Evolutionary conservation across 768 basidiomycete species (phyloP).

Genomic region (Kwoniella heveanensis): DNA sequence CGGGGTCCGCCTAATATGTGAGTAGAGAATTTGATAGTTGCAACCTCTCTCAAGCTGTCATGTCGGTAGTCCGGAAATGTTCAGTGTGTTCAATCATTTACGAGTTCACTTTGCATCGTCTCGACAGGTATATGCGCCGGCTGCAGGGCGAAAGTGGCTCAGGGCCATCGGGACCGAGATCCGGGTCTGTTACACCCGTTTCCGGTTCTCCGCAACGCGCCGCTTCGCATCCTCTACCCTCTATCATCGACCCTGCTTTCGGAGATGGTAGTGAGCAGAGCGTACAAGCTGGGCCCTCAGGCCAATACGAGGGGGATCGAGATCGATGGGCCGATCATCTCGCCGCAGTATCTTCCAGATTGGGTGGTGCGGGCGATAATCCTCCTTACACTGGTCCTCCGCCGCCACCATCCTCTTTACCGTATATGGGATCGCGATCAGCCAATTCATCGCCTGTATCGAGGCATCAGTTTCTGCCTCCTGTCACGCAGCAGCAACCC

Average conservation of each 20-base stretch:
- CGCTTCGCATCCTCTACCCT: not conserved
- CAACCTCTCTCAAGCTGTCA: too few relatives aligned
- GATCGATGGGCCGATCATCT: not conserved
- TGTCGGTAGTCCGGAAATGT: too few relatives aligned
- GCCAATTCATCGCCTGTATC: not conserved
- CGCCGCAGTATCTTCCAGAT: not conserved
- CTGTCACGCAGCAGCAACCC: not conserved
- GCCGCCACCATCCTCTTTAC: not conserved
- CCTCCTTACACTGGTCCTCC: not conserved
- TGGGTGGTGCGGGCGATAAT: not conserved
- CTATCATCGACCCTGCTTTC: not conserved
- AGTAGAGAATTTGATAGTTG: slow-evolving; percentile 9
- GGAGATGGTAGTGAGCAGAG: not conserved
- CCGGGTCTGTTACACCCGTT: slow-evolving; percentile 6
- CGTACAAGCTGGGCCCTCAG: not conserved
- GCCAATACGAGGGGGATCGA: not conserved
- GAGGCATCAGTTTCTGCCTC: not conserved
- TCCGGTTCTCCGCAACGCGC: not conserved
- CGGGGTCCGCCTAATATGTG: slow-evolving; percentile 89
- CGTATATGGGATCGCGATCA: not conserved
- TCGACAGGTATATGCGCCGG: slow-evolving; percentile 34
- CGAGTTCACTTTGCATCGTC: too few relatives aligned
- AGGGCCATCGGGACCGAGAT: not conserved
- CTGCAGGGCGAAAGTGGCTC: slow-evolving; percentile 20
- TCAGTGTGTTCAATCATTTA: too few relatives aligned